A percentile compares a stretch with the other conserved stretches of the same genome.
Evolutionary conservation across 495 filamentous ascomycete species (phyloP).

Genomic region (Neurospora sp.): DNA sequence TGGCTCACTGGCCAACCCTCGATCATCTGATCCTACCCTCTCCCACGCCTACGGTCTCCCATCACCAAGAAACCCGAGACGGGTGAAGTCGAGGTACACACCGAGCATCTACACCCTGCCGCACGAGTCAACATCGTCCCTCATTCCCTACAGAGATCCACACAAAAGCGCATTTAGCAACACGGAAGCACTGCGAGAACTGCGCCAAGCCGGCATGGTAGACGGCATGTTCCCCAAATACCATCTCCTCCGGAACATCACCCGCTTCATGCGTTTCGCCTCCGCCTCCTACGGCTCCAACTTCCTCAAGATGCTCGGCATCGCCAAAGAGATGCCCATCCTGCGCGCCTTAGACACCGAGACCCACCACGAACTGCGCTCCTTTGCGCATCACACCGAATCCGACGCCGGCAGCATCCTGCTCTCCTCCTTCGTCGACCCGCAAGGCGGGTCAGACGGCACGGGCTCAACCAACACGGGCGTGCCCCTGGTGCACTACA

Average conservation of each 20-base stretch:
- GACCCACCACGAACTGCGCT: slow-evolving; percentile 55
- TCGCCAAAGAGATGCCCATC: slow-evolving; percentile 39
- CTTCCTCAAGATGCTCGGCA: slow-evolving; percentile 62
- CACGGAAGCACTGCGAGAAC: slow-evolving; percentile 41
- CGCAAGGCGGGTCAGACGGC: slow-evolving; percentile 61
- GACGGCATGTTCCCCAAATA: slow-evolving; percentile 56
- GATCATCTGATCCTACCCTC: background rate
- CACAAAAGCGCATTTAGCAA: slow-evolving; percentile 47
- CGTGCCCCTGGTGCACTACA: slow-evolving; percentile 69
- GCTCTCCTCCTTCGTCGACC: slow-evolving; percentile 66
- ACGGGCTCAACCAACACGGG: slow-evolving; percentile 63
- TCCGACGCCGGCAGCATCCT: slow-evolving; percentile 60
- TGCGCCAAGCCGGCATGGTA: slow-evolving; percentile 47
- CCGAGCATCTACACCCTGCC: slow-evolving; percentile 66
- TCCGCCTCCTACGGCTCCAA: slow-evolving; percentile 67
- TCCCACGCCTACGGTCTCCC: background rate
- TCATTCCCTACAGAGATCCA: slow-evolving; percentile 46
- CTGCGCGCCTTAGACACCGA: slow-evolving; percentile 35
- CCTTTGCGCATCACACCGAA: slow-evolving; percentile 62
- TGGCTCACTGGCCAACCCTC: background rate
- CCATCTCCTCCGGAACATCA: slow-evolving; percentile 61
- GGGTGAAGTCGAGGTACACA: slow-evolving; percentile 15
- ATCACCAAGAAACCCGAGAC: background rate
- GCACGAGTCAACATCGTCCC: slow-evolving; percentile 53
- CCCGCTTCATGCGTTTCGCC: slow-evolving; percentile 67